Evolutionary conservation across 805 yeast genomes (phyloP).

Genomic region (Ogataea haglerorum): DNA sequence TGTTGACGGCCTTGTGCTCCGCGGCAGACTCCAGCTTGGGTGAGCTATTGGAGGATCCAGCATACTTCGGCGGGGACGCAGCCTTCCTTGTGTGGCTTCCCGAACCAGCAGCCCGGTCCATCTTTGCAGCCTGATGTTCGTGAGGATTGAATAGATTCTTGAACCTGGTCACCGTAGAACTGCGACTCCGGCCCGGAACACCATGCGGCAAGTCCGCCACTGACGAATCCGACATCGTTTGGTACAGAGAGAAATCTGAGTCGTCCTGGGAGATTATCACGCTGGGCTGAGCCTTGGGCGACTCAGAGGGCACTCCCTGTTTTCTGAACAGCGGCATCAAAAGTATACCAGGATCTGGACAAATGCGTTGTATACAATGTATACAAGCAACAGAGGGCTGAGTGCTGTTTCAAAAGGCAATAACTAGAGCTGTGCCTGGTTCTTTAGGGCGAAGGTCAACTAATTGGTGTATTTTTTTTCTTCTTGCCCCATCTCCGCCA

Average conservation of each 20-base stretch:
- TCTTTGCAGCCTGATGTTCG: constrained; percentile 15
- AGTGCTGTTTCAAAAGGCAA: not conserved
- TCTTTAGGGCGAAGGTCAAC: not conserved
- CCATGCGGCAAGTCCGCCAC: constrained; percentile 16
- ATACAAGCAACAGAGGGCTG: constrained; percentile 5
- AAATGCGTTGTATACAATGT: constrained; percentile 8
- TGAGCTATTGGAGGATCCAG: constrained; percentile 15
- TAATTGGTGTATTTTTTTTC: constrained; percentile 1
- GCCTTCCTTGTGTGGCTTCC: constrained; percentile 9
- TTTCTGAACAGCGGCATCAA: constrained; percentile 20
- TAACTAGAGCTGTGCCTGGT: constrained; percentile 1
- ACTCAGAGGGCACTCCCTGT: constrained; percentile 11
- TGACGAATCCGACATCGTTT: constrained; percentile 22
- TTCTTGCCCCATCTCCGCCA: constrained; percentile 11
- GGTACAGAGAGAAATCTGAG: constrained; percentile 25
- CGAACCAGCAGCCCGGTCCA: constrained; percentile 12
- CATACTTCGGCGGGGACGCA: constrained; percentile 19
- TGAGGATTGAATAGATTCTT: constrained; percentile 29
- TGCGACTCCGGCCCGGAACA: constrained; percentile 21
- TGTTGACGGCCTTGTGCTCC: constrained; percentile 13
- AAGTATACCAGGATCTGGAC: not conserved
- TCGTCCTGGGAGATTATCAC: constrained; percentile 21
- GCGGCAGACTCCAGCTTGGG: constrained; percentile 12
- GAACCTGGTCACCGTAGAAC: constrained; percentile 30
- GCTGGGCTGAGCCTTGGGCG: constrained; percentile 16